Percentiles rank a stretch among this genome's conserved stretches.
These are phyloP conservation scores for Suhomyces bokatorum DNA, from an alignment of 1,139 yeast species.

Conservation along the genomic window DNA sequence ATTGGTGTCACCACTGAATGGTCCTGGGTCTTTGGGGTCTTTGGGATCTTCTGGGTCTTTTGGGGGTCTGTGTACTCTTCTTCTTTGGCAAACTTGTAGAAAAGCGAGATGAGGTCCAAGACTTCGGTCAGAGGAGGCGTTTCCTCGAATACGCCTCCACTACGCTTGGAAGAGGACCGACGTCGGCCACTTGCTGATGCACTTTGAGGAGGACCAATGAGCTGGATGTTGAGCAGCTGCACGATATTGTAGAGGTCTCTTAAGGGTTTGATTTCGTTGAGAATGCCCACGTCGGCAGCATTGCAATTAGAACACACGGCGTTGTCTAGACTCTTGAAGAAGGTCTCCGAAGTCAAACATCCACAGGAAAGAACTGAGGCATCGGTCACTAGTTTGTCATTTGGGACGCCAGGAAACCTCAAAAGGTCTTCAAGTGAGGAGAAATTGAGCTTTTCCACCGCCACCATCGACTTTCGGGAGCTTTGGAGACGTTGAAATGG, in stretches of 20 bases:
- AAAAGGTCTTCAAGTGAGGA: conserved; percentile 33
- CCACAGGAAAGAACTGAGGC: conserved; percentile 67
- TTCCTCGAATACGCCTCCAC: conserved; percentile 15
- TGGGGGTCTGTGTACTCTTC: conserved; percentile 21
- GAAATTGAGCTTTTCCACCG: conserved; percentile 31
- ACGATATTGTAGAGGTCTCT: conserved; percentile 49
- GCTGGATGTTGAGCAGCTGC: conserved; percentile 21
- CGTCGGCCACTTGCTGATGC: conserved; percentile 4
- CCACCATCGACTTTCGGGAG: not conserved
- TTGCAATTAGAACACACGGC: conserved; percentile 54
- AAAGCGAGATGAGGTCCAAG: conserved; percentile 39
- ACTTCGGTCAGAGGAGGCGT: conserved; percentile 21
- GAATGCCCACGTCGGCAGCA: conserved; percentile 28
- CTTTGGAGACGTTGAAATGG: not conserved
- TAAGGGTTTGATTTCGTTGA: conserved; percentile 54
- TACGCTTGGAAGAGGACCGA: conserved; percentile 13
- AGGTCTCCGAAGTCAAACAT: conserved; percentile 61
- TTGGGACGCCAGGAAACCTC: conserved; percentile 26
- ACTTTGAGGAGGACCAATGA: conserved; percentile 8
- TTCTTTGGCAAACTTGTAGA: conserved; percentile 46
- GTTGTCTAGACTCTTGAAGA: conserved; percentile 25
- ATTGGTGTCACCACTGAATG: conserved; percentile 13
- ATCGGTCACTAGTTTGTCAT: conserved; percentile 40
- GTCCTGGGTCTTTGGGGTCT: conserved; percentile 1
- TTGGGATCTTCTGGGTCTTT: not conserved